Conservation (phyloP, 2,329 filamentous ascomycete species). For the Aurifilum marmelostoma region DNA sequence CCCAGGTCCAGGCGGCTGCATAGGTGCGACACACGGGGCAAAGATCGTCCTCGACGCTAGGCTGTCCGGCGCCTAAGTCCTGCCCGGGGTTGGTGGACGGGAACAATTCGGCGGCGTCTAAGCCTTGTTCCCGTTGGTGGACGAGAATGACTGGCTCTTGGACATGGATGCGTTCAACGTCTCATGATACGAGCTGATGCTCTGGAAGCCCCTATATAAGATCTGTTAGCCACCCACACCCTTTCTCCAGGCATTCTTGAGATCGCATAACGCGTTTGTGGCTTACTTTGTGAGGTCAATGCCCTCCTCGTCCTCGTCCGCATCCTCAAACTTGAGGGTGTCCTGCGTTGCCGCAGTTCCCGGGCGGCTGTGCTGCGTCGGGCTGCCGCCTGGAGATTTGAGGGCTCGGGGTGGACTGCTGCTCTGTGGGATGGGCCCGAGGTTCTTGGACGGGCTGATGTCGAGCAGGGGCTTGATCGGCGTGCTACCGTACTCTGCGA, state of each 20-base stretch:
- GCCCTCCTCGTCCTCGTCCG: slow-evolving; percentile 56
- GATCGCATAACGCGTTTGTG: background rate
- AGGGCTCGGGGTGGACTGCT: slow-evolving; percentile 59
- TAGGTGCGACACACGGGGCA: background rate
- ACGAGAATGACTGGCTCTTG: slow-evolving; percentile 29
- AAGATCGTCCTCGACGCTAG: background rate
- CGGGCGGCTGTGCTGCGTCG: slow-evolving; percentile 42
- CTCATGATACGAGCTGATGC: slow-evolving; percentile 65
- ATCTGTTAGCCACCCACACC: background rate
- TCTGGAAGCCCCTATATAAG: slow-evolving; percentile 62
- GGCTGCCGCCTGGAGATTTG: slow-evolving; percentile 58
- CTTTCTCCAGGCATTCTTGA: too few relatives aligned
- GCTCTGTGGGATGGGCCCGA: slow-evolving; percentile 50
- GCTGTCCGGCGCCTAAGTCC: background rate
- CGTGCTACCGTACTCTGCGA: slow-evolving; percentile 75
- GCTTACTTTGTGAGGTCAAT: slow-evolving; percentile 63
- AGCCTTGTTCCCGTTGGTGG: slow-evolving; percentile 21
- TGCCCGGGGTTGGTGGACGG: background rate
- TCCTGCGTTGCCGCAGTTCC: slow-evolving; percentile 32
- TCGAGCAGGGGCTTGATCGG: slow-evolving; percentile 61
- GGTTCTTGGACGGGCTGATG: slow-evolving; percentile 60
- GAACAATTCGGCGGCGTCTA: slow-evolving; percentile 4
- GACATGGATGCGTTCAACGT: slow-evolving; percentile 41
- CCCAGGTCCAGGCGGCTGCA: background rate
- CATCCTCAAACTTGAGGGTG: slow-evolving; percentile 31